phyloP scores from a whole-genome alignment of 345 rosid species.

The Viola odorata region DNA sequence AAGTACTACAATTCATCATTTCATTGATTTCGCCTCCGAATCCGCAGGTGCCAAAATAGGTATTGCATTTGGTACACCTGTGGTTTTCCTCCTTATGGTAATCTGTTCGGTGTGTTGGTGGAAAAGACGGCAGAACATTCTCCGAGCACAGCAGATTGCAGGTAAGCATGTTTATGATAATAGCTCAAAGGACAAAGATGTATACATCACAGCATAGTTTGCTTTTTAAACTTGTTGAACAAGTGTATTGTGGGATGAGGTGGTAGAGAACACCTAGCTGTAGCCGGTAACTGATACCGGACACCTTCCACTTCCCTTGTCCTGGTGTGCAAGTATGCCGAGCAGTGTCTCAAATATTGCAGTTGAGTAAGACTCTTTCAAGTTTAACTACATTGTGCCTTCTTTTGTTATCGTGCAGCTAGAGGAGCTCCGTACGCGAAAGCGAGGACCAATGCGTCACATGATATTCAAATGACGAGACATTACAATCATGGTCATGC shows the following conservation, averaged over 20 bases:
- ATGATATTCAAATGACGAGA: constrained; percentile 82
- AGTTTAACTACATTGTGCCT: constrained; percentile 7
- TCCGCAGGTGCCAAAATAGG: constrained; percentile 81
- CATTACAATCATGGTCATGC: constrained; percentile 50
- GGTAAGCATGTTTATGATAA: constrained; percentile 37
- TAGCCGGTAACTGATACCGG: too few relatives aligned
- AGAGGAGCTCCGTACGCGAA: constrained; percentile 99
- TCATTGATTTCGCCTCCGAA: too few relatives aligned
- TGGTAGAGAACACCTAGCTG: too few relatives aligned
- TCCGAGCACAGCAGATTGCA: constrained; percentile 74
- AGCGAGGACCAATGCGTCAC: constrained; percentile 67
- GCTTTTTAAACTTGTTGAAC: background rate
- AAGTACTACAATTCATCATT: too few relatives aligned
- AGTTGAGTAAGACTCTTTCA: background rate
- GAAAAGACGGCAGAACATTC: constrained; percentile 91
- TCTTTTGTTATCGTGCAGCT: constrained; percentile 38
- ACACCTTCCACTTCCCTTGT: background rate
- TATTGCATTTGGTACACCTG: constrained; percentile 53
- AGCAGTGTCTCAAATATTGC: background rate
- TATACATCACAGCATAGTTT: constrained; percentile 1
- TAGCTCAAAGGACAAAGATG: background rate
- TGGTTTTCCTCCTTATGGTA: constrained; percentile 50
- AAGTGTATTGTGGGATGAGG: background rate
- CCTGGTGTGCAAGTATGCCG: background rate
- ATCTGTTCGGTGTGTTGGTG: constrained; percentile 63